These are phyloP conservation scores for Pulicaria dysenterica DNA, from an alignment of 129 eudicot species.

Conservation along the genomic window DNA sequence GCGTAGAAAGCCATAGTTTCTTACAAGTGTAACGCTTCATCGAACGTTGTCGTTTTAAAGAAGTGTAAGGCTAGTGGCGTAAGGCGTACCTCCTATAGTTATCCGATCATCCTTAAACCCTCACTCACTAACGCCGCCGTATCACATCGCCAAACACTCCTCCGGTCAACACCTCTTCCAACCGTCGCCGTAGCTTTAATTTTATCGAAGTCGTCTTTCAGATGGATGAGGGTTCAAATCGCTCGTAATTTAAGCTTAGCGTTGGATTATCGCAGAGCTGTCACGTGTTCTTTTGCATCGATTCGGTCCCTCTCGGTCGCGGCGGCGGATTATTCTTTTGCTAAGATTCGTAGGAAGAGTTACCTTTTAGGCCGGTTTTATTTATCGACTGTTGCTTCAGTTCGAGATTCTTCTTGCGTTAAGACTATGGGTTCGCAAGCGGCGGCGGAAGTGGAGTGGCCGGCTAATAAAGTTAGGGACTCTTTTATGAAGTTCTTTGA, in stretches of 20 bases:
- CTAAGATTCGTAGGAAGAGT: background rate
- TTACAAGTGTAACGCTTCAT: background rate
- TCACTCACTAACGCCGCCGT: constrained; percentile 32
- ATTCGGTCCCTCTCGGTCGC: background rate
- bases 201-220: constrained; percentile 13
- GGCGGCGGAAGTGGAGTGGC: constrained; percentile 63
- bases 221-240: constrained; percentile 43
- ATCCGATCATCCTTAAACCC: constrained; percentile 37
- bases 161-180: background rate
- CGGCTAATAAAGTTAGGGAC: constrained; percentile 72
- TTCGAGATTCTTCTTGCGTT: background rate
- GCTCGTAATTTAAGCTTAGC: constrained; percentile 25
- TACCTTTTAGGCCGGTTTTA: constrained; percentile 3
- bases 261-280: constrained; percentile 10
- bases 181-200: background rate
- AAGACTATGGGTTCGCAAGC: constrained; percentile 58
- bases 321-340: background rate
- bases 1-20: background rate
- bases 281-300: constrained; percentile 10
- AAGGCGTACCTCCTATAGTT: constrained; percentile 9
- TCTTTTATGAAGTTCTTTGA: constrained; percentile 67
- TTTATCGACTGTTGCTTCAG: constrained; percentile 23
- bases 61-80: background rate
- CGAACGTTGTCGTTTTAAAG: background rate
- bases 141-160: background rate